Conservation (phyloP, 495 filamentous ascomycete genomes). For the Daldinia childiae region DNA sequence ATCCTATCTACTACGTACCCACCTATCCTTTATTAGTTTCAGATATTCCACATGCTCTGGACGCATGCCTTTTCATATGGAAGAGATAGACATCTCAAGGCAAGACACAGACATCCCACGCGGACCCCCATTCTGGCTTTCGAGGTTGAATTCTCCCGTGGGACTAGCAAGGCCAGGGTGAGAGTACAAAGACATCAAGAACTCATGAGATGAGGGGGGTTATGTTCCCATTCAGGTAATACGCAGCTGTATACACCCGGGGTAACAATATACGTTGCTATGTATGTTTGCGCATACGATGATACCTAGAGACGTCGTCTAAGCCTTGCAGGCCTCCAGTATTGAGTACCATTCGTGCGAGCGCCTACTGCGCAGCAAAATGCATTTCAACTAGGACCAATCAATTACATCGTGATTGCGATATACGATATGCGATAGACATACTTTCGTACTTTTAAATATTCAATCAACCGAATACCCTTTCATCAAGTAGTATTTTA, state of each 20-base stretch:
- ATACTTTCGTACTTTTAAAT: constrained; percentile 6
- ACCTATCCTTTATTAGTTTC: constrained; percentile 37
- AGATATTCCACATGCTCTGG: constrained; percentile 43
- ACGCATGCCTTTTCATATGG: constrained; percentile 40
- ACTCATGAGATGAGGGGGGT: constrained; percentile 12
- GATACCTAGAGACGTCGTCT: constrained; percentile 18
- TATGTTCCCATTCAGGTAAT: constrained; percentile 33
- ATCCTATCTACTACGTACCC: constrained; percentile 40
- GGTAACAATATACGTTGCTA: constrained; percentile 26
- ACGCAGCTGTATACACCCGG: constrained; percentile 16
- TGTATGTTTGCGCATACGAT: constrained; percentile 15
- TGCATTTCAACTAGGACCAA: constrained; percentile 19
- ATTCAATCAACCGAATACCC: background rate
- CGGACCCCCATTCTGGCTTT: constrained; percentile 34
- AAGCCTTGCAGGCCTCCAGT: constrained; percentile 37
- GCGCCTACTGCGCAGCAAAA: constrained; percentile 22
- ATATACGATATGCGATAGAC: constrained; percentile 10
- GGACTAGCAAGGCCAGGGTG: constrained; percentile 21
- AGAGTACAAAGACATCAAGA: constrained; percentile 8
- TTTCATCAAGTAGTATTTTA: too few species aligned
- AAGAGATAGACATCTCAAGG: constrained; percentile 38
- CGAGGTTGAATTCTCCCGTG: constrained; percentile 26
- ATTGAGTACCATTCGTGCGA: constrained; percentile 26
- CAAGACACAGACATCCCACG: constrained; percentile 40
- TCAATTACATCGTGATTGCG: constrained; percentile 19